These are phyloP conservation scores for Mycena chlorophos DNA, from an alignment of 768 basidiomycete species.

Conservation along the genomic window DNA sequence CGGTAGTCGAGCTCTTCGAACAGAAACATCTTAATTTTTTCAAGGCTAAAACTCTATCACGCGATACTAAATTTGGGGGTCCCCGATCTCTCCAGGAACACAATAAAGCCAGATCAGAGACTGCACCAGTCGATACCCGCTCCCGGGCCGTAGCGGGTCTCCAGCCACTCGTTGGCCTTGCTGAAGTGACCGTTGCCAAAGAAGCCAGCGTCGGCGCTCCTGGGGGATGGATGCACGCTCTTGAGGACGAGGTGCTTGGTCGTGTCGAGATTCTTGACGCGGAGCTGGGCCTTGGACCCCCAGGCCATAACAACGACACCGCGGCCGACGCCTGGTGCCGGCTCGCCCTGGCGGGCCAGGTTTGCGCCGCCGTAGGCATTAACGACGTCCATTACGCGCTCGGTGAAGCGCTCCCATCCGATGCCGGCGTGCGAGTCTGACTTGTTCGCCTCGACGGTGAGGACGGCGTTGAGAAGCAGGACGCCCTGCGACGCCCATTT, in stretches of 20 bases:
- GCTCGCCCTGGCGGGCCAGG: conserved; percentile 39
- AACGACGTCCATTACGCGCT: conserved; percentile 72
- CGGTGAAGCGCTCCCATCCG: conserved; percentile 94
- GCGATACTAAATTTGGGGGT: background rate
- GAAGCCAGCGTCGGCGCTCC: conserved; percentile 59
- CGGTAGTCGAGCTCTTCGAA: conserved; percentile 6
- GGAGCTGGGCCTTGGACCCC: conserved; percentile 85
- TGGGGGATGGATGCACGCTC: conserved; percentile 17
- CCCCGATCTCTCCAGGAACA: background rate
- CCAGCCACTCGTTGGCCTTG: conserved; percentile 85
- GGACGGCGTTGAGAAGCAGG: conserved; percentile 86
- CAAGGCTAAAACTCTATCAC: conserved; percentile 13
- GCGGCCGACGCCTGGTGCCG: conserved; percentile 56
- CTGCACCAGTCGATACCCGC: conserved; percentile 74
- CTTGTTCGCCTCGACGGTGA: conserved; percentile 77
- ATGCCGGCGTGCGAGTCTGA: conserved; percentile 81
- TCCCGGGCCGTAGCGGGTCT: conserved; percentile 70
- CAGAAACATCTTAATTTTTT: background rate
- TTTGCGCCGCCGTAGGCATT: conserved; percentile 76
- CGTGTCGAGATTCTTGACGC: conserved; percentile 74
- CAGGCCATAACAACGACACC: conserved; percentile 84
- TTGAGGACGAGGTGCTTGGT: conserved; percentile 78
- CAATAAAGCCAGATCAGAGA: conserved; percentile 21
- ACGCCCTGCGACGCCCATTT: conserved; percentile 86
- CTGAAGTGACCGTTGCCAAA: conserved; percentile 77